Evolutionary conservation across 495 filamentous ascomycete genomes (phyloP), one percentile per base, ranked within the genome.

Genomic region (Penicillium arizonense): DNA sequence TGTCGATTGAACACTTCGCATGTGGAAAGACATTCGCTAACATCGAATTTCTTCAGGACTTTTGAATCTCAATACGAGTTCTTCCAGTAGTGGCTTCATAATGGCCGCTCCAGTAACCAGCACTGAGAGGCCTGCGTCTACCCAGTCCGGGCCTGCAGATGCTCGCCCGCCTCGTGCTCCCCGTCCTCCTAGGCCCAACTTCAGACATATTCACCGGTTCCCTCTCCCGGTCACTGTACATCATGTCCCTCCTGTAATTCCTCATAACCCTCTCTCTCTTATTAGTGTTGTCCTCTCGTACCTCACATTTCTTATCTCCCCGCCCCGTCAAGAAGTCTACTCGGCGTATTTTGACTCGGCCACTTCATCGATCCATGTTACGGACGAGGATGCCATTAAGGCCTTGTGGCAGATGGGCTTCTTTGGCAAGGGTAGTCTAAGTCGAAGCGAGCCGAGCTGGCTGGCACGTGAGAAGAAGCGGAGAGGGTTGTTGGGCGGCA

Each of bases 341-440:
- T 75, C 81, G 37, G 91, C 84, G 32, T 79, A 81, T 58, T 96
- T 93, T 75, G 89, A 89, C 33, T 71, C 80, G 1, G 84, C 86
- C 50, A 95, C 91, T 11, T 80, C 87, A 3, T 90, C 91, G 3
- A 79, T 97, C 3, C 91, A 97, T 68, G 82, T 99, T 33, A 90
- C 84, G 10, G 87, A 96, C 61, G 72, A 82, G 37, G 75, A 74
- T 32, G 81, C 89, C 2, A 85, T 95, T 42, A 80, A 86, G 34
- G 88, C 85, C 8, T 72, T 99, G 24, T 99, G 94, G 94, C 87
- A 96, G 66, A 86, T 89, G 64, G 94, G 94, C 1, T 97, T 97
- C 70, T 99, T 90, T 67, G 94, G 94, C 38, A 97, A 96, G 70
- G 94, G 94, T 42, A 90, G 74, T 47, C 76, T 97, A 53, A 96